phyloP scores from a whole-genome alignment of 805 yeast species.

The Yarrowia osloensis region DNA sequence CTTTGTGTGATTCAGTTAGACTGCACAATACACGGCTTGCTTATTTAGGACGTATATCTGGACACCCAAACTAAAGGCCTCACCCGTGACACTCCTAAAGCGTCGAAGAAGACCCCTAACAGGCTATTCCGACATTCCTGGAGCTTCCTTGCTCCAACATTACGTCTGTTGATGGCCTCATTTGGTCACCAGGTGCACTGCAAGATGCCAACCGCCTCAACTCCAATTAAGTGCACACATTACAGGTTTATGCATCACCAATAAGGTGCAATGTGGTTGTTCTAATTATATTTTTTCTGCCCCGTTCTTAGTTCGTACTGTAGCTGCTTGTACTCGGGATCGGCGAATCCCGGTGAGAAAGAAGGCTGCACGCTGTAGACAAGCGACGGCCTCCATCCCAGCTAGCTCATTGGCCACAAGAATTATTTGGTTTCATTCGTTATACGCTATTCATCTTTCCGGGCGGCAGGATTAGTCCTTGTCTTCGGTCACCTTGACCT shows the following conservation, averaged over 20 bases:
- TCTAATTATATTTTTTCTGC: no score
- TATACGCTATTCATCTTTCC: slow-evolving; percentile 1
- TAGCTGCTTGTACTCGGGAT: background rate
- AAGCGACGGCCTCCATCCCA: background rate
- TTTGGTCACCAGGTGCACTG: no score
- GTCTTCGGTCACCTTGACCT: slow-evolving; percentile 17
- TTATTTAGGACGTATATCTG: background rate
- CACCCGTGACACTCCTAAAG: background rate
- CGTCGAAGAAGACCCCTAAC: background rate
- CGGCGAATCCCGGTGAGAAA: background rate
- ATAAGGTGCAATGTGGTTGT: background rate
- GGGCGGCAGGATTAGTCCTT: slow-evolving; percentile 7
- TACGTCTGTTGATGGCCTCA: no score
- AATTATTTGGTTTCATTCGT: background rate
- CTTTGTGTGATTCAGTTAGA: background rate
- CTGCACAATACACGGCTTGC: slow-evolving; percentile 5
- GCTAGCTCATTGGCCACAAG: background rate
- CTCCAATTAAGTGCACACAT: no score
- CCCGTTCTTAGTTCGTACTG: background rate
- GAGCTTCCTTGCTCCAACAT: background rate
- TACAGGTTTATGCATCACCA: background rate
- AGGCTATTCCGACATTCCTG: background rate
- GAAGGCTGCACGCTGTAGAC: background rate
- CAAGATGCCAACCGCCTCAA: no score
- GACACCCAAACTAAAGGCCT: background rate